These are phyloP conservation scores for Solanum lycopersicoides DNA, from an alignment of 257 asterid genomes.

Conservation along the genomic window DNA sequence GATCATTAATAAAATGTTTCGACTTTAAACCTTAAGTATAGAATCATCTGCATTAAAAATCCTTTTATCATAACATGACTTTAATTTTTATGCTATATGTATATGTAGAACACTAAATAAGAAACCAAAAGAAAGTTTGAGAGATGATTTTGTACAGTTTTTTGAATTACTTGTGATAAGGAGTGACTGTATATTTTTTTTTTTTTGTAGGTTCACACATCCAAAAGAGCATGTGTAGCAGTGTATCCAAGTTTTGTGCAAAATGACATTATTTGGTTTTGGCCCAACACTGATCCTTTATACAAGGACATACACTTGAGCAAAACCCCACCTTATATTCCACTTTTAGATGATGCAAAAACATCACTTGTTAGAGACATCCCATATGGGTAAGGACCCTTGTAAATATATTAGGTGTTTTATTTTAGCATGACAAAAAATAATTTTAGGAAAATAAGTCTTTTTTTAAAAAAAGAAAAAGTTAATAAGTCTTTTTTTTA, in stretches of 20 bases:
- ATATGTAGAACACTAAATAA: no score
- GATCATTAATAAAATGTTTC: no score
- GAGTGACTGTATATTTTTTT: background rate
- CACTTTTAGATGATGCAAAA: constrained; percentile 55
- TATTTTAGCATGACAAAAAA: background rate
- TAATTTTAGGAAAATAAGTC: background rate
- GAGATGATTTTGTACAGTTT: no score
- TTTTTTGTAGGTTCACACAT: constrained; percentile 54
- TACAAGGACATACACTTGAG: constrained; percentile 35
- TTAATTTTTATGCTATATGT: no score
- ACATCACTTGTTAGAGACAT: constrained; percentile 52
- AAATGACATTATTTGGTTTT: constrained; percentile 83
- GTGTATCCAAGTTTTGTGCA: constrained; percentile 76
- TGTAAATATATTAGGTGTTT: background rate
- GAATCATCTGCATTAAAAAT: no score
- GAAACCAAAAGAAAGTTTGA: no score
- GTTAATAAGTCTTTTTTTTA: background rate
- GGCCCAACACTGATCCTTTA: constrained; percentile 70
- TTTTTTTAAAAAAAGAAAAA: no score
- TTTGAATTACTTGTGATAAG: no score
- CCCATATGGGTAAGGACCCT: constrained; percentile 51
- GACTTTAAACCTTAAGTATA: no score
- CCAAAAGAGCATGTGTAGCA: constrained; percentile 67
- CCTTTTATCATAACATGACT: no score
- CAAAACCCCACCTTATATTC: constrained; percentile 67